A percentile compares a stretch with the other conserved stretches of the same genome.
phyloP scores from a whole-genome alignment of 129 eudicot species.

The Escallonia rubra region DNA sequence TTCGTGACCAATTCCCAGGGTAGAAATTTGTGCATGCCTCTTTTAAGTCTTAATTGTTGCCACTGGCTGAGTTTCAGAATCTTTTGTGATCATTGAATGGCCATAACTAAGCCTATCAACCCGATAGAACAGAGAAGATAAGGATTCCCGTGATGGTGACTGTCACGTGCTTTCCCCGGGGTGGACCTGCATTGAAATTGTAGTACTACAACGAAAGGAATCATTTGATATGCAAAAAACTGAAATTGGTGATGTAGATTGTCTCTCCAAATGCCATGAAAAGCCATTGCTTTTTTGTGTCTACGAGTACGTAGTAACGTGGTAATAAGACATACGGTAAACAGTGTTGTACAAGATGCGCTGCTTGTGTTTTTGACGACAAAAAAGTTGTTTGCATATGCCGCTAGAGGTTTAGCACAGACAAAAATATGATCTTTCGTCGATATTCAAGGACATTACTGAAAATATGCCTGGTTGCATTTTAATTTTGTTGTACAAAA shows the following conservation, averaged over 20 bases:
- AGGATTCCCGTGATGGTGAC: neutral
- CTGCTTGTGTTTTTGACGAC: neutral
- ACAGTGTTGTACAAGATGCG: neutral
- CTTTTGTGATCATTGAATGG: neutral
- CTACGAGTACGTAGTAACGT: neutral
- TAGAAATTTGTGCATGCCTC: no score
- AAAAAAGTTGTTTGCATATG: neutral
- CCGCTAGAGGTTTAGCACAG: neutral
- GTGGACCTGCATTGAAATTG: neutral
- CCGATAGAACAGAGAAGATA: neutral
- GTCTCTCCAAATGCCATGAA: neutral
- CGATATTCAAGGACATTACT: no score
- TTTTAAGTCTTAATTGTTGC: no score
- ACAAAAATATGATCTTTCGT: no score
- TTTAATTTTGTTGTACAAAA: no score
- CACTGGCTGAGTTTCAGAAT: neutral
- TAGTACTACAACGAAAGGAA: neutral
- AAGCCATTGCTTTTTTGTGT: neutral
- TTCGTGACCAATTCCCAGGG: no score
- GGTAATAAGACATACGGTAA: no score
- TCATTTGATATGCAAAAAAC: neutral
- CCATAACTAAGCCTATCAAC: neutral
- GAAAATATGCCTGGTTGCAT: no score
- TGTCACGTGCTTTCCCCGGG: constrained; percentile 6
- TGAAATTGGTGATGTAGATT: neutral